Evolutionary conservation across 2,329 filamentous ascomycete genomes (phyloP), one percentile per base, ranked within the genome.

Genomic region (Rutstroemia sydowiana): DNA sequence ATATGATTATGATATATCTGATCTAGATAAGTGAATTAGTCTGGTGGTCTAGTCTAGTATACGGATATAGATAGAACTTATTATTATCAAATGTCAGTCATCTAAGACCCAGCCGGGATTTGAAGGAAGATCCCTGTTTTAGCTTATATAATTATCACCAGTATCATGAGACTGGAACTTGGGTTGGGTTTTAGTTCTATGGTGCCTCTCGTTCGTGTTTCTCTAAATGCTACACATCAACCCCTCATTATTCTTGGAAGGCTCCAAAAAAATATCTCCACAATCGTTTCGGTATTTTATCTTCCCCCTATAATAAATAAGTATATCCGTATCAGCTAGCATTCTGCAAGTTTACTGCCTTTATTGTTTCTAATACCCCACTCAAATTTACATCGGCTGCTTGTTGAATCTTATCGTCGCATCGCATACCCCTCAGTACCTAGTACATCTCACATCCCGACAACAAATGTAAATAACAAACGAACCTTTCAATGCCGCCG

Each of bases 401-500:
- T n/a, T n/a, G n/a, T n/a, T n/a, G n/a, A n/a, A n/a, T n/a, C n/a
- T n/a, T n/a, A n/a, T 37, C 18, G 18, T 37, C 34, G 34, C 34
- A 18, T 37, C 34, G 34, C 34, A 37, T 37, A 18, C 34, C 34
- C 34, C 34, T 37, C 34, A 16, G n/a, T 37, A 37, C 18, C 34
- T 13, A 14, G n/a, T 9, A 14, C 34, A 16, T 37, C 34, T 5
- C 34, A 18, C 34, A 37, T 6, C 34, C 34, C n/a, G 18, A 16
- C n/a, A 37, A 37, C 34, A 37, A 37, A 37, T 37, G 34, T 37
- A 37, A 26, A 40, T 18, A 48, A 31, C 18, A 26, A 31, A n/a
- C 40, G 14, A 37, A 11, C 30, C 31, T 28, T 28, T 46, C 16
- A 48, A 49, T 66, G 64, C 63, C 64, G 28, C 60, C 64, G 2